These are phyloP conservation scores for Euclidium syriacum DNA, from an alignment of 345 rosid species.

Conservation along the genomic window DNA sequence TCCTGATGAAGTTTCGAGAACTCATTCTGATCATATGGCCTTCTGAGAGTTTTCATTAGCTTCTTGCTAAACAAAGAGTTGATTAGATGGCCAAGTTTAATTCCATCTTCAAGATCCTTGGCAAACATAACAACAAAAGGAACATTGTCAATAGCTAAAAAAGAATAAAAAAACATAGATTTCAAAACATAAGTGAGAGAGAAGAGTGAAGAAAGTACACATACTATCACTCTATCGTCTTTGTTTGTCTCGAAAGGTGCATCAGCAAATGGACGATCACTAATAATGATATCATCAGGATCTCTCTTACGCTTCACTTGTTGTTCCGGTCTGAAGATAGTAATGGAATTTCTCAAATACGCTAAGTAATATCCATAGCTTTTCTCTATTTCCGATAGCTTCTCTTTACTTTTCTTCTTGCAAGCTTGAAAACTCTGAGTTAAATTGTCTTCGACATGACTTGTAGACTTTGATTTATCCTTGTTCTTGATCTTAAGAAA, in stretches of 20 bases:
- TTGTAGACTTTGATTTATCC: conserved; percentile 1
- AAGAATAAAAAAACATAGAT: not conserved
- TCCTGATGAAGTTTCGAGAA: conserved; percentile 21
- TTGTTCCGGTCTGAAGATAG: not conserved
- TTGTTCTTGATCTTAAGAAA: conserved; percentile 17
- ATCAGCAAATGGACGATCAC: conserved; percentile 27
- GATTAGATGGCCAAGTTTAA: conserved; percentile 4
- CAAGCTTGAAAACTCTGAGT: not conserved
- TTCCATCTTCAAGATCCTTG: conserved; percentile 31
- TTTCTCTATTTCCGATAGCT: conserved; percentile 23
- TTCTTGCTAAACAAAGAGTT: conserved; percentile 41
- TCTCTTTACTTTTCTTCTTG: conserved; percentile 8
- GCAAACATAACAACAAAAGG: not conserved
- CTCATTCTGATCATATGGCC: conserved; percentile 46
- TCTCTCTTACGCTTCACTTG: conserved; percentile 32
- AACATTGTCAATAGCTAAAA: not conserved
- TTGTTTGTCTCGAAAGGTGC: conserved; percentile 41
- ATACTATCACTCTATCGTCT: conserved; percentile 21
- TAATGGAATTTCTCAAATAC: conserved; percentile 16
- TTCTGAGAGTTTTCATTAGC: conserved; percentile 41
- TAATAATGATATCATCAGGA: conserved; percentile 48
- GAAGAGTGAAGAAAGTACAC: conserved; percentile 13
- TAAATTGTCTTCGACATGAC: conserved; percentile 14
- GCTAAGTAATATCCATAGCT: conserved; percentile 15
- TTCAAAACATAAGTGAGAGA: not conserved